Conservation (phyloP, 2,329 filamentous ascomycete genomes). For the Diplodia seriata region DNA sequence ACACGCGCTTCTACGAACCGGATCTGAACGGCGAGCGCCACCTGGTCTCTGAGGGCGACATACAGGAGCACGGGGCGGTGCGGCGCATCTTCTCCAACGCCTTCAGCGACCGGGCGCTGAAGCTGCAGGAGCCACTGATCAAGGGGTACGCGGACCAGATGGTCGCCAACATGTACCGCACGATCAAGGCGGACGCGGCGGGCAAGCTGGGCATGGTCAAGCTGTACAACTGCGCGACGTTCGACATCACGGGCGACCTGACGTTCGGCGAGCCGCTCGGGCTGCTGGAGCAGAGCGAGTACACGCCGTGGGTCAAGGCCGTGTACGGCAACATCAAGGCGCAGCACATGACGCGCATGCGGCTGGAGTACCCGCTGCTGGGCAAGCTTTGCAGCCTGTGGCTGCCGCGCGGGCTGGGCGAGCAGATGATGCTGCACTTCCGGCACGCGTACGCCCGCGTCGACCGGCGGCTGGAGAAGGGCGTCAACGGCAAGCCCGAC, state of each 20-base stretch:
- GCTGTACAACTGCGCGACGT: constrained; percentile 38
- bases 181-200: constrained; percentile 40
- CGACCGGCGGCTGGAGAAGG: constrained; percentile 37
- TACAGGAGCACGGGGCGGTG: constrained; percentile 36
- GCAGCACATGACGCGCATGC: not conserved
- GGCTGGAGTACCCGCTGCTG: constrained; percentile 9
- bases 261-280: constrained; percentile 44
- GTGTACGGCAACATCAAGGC: constrained; percentile 41
- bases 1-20: constrained; percentile 21
- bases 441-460: constrained; percentile 33
- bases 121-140: constrained; percentile 43
- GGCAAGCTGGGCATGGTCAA: constrained; percentile 17
- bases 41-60: constrained; percentile 32
- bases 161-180: constrained; percentile 33
- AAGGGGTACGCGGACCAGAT: constrained; percentile 44
- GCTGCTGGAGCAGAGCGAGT: constrained; percentile 42
- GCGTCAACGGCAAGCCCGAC: constrained; percentile 38
- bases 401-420: not conserved
- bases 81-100: constrained; percentile 38
- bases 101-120: constrained; percentile 43
- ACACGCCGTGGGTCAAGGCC: constrained; percentile 44
- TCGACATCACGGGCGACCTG: constrained; percentile 46
- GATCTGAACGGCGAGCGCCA: not conserved
- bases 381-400: not conserved
- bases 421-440: constrained; percentile 7